Evolutionary conservation across 106 monocot genomes (phyloP).

Genomic region (Gastrodia elata): DNA sequence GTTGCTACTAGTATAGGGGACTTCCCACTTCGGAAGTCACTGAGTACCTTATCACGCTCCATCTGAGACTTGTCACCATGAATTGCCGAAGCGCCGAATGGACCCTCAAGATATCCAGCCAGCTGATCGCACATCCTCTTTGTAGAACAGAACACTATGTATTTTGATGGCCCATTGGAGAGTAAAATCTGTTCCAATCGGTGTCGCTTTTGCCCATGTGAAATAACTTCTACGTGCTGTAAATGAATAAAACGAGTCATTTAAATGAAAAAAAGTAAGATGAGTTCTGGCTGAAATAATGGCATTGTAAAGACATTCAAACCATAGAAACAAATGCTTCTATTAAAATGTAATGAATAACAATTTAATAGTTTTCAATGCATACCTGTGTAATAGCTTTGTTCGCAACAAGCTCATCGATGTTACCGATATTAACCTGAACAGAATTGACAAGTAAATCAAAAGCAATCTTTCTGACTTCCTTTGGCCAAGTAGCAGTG

Average conservation of each 20-base stretch:
- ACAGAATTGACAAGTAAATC: slow-evolving; percentile 56
- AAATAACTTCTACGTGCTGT: slow-evolving; percentile 68
- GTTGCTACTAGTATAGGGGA: slow-evolving; percentile 72
- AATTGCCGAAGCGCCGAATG: slow-evolving; percentile 79
- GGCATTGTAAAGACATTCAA: background rate
- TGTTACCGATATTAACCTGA: slow-evolving; percentile 62
- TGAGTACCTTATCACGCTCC: slow-evolving; percentile 62
- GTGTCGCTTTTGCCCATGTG: slow-evolving; percentile 52
- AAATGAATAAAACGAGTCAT: background rate
- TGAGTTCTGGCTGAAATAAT: background rate
- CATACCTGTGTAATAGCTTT: slow-evolving; percentile 66
- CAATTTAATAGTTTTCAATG: background rate
- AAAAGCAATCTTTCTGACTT: slow-evolving; percentile 71
- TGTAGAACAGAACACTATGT: slow-evolving; percentile 72
- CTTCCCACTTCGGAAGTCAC: slow-evolving; percentile 56
- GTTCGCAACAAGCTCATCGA: slow-evolving; percentile 65
- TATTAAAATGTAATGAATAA: background rate
- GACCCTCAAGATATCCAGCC: slow-evolving; percentile 33
- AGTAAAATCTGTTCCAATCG: slow-evolving; percentile 70
- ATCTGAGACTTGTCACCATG: slow-evolving; percentile 80
- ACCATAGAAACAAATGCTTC: background rate
- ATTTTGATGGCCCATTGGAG: slow-evolving; percentile 71
- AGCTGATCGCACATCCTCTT: slow-evolving; percentile 89
- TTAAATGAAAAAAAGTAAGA: background rate
- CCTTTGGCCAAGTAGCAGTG: slow-evolving; percentile 87